Conservation (phyloP, 805 yeast species). For the Starmerella vitae region DNA sequence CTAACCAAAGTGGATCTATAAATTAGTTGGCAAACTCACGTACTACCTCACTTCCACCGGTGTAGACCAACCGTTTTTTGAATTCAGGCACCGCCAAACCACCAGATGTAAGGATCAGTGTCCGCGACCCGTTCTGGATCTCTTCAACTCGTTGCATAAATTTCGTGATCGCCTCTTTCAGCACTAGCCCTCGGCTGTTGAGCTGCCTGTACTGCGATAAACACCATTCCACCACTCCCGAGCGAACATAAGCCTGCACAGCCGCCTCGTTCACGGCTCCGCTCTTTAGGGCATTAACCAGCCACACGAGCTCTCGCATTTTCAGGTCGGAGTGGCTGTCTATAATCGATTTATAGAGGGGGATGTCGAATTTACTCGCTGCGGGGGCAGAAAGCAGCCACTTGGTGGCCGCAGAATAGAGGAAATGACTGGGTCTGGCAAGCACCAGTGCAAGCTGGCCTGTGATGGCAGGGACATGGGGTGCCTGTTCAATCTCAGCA, state of each 20-base stretch:
- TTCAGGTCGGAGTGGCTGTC: slow-evolving; percentile 26
- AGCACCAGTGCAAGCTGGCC: slow-evolving; percentile 46
- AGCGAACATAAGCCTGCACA: slow-evolving; percentile 37
- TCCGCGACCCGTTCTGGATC: slow-evolving; percentile 11
- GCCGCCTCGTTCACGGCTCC: slow-evolving; percentile 42
- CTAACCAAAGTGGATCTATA: no score
- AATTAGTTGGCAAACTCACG: no score
- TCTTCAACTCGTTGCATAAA: slow-evolving; percentile 16
- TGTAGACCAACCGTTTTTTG: slow-evolving; percentile 3
- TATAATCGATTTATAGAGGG: slow-evolving; percentile 26
- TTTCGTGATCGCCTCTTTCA: slow-evolving; percentile 9
- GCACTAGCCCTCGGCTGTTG: slow-evolving; percentile 6
- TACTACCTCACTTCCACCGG: slow-evolving; percentile 5
- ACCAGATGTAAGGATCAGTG: slow-evolving; percentile 13
- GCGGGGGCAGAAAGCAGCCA: slow-evolving; percentile 49
- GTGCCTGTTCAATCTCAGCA: slow-evolving; percentile 2
- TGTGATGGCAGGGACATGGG: slow-evolving; percentile 39
- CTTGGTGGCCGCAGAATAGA: slow-evolving; percentile 58
- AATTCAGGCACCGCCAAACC: slow-evolving; percentile 12
- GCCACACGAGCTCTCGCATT: slow-evolving; percentile 53
- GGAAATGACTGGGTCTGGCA: slow-evolving; percentile 54
- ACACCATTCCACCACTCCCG: slow-evolving; percentile 55
- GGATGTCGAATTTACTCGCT: slow-evolving; percentile 33
- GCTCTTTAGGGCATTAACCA: slow-evolving; percentile 36
- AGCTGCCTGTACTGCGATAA: slow-evolving; percentile 29